Base-by-base conservation (phyloP, 108 stramenopile genomes). In the Parietichytrium sp. region DNA sequence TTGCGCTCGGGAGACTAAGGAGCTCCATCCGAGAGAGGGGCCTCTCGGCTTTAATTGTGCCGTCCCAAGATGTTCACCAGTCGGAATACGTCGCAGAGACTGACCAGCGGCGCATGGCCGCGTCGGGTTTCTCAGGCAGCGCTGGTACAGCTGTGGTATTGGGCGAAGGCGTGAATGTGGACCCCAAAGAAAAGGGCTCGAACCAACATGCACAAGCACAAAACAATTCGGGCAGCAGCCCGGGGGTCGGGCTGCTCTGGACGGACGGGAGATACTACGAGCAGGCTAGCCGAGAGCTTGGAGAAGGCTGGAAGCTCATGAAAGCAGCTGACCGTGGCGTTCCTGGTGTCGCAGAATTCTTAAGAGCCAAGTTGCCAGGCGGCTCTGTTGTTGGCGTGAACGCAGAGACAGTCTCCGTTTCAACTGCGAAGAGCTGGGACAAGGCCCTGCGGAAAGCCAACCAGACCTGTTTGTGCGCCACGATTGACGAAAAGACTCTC, bases 191-290 rank as follows among this genome's bases (percentile, higher is more conserved):
- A 18, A n/a, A 80, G 33, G n/a, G n/a, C n/a, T n/a, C n/a, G n/a
- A n/a, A n/a, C n/a, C n/a, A n/a, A n/a, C n/a, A n/a, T n/a, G n/a
- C n/a, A n/a, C n/a, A n/a, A n/a, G n/a, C n/a, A n/a, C n/a, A n/a
- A n/a, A n/a, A n/a, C n/a, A n/a, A n/a, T n/a, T n/a, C n/a, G n/a
- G n/a, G n/a, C n/a, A n/a, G n/a, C 4, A 13, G 47, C 61, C 82
- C 49, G 79, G 52, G 12, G n/a, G n/a, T n/a, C n/a, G 93, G 92
- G 0, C 84, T 87, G 54, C 83, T 98, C 53, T 99, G 96, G 96
- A 98, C 97, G 0, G 97, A 98, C 80, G 95, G 95, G 0, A 82
- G 98, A 29, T 99, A 99, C 80, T 95, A 91, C 85, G 92, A 94
- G 78, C 97, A 99, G 87, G 98, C 98, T 12, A 77, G 52, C 13